A percentile compares a stretch with the other conserved stretches of the same genome.
phyloP scores from a whole-genome alignment of 1,139 yeast genomes.

The Diutina rugosa region DNA sequence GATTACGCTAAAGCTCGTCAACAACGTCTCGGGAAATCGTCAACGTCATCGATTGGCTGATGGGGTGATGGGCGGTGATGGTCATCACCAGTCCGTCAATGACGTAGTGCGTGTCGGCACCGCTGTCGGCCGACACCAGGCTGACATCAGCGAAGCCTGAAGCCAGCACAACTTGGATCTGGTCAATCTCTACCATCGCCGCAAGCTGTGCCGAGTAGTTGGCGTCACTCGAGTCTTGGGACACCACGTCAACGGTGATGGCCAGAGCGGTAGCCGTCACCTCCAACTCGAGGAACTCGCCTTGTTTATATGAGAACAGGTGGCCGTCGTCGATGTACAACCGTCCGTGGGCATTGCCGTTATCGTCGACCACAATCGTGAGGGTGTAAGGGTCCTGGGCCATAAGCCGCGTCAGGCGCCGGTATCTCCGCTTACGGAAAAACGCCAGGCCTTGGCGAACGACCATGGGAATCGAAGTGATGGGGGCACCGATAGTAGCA shows the following conservation, averaged over 20 bases:
- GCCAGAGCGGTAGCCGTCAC: neutral
- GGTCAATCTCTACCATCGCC: neutral
- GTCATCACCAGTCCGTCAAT: neutral
- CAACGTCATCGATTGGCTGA: neutral
- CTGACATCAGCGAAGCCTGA: neutral
- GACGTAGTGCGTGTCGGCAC: neutral
- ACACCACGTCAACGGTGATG: neutral
- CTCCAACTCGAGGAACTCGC: slow-evolving; percentile 18
- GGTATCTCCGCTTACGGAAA: slow-evolving; percentile 54
- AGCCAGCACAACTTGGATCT: neutral
- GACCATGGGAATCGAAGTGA: slow-evolving; percentile 59
- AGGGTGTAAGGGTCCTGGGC: slow-evolving; percentile 72
- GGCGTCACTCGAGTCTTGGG: neutral
- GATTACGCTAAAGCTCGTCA: neutral
- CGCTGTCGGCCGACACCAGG: neutral
- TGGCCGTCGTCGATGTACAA: slow-evolving; percentile 81
- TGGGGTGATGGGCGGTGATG: neutral
- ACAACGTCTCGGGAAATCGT: neutral
- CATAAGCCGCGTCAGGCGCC: slow-evolving; percentile 76
- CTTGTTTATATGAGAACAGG: slow-evolving; percentile 43
- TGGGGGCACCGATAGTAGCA: slow-evolving; percentile 20
- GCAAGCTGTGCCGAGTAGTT: neutral
- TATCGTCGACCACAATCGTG: slow-evolving; percentile 42
- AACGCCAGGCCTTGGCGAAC: slow-evolving; percentile 71
- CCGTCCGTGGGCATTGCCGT: slow-evolving; percentile 38